phyloP scores from a whole-genome alignment of 2,329 filamentous ascomycete genomes.

The Botryotinia calthae region DNA sequence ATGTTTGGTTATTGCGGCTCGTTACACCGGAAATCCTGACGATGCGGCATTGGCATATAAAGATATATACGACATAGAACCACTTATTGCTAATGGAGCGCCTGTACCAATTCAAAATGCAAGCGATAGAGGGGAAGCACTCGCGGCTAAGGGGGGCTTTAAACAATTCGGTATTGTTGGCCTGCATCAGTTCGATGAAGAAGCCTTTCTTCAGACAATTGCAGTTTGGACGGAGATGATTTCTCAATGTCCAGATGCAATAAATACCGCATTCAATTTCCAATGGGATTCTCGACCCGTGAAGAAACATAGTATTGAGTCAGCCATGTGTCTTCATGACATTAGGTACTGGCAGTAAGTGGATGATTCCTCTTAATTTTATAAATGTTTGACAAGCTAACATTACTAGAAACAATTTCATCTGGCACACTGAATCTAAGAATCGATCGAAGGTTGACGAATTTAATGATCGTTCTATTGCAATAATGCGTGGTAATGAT shows the following conservation, averaged over 20 bases:
- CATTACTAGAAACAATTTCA: slow-evolving; percentile 5
- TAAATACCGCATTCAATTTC: slow-evolving; percentile 19
- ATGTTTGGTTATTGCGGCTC: slow-evolving; percentile 17
- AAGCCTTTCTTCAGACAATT: slow-evolving; percentile 17
- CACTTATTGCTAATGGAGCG: not conserved
- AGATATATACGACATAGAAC: slow-evolving; percentile 1
- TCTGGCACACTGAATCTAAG: slow-evolving; percentile 16
- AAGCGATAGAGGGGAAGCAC: slow-evolving; percentile 16
- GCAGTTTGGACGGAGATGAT: slow-evolving; percentile 19
- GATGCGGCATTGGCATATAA: slow-evolving; percentile 13
- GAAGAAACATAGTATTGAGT: slow-evolving; percentile 14
- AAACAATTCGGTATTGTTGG: slow-evolving; percentile 20
- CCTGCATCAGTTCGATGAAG: slow-evolving; percentile 16
- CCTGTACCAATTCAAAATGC: slow-evolving; percentile 13
- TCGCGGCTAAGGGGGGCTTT: slow-evolving; percentile 18
- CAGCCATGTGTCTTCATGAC: slow-evolving; percentile 17
- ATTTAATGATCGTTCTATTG: not conserved
- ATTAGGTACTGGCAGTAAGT: slow-evolving; percentile 18
- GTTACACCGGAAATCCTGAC: slow-evolving; percentile 8
- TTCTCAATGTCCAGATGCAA: slow-evolving; percentile 19
- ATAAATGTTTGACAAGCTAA: not conserved
- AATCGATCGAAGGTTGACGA: not conserved
- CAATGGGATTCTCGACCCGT: slow-evolving; percentile 18
- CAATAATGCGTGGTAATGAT: not conserved
- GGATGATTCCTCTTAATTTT: not conserved